phyloP scores from a whole-genome alignment of 2,329 filamentous ascomycete genomes.

The Paecilomyces formosus region DNA sequence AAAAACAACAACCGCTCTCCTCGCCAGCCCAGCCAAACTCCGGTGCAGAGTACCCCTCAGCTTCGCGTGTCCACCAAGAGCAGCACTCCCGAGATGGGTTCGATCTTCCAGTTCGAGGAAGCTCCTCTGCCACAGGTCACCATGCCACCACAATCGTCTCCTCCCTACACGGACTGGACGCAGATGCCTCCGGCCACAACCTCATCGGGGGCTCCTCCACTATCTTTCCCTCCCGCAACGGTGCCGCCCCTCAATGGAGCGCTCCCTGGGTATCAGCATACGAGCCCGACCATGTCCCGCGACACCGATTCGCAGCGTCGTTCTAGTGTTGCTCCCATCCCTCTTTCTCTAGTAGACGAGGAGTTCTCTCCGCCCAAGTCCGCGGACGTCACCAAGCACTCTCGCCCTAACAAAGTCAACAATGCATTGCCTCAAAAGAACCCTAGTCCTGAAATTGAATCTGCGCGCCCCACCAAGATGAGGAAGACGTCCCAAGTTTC shows the following conservation, averaged over 20 bases:
- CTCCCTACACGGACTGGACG: slow-evolving; percentile 27
- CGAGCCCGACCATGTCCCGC: slow-evolving; percentile 46
- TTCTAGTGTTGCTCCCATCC: slow-evolving; percentile 39
- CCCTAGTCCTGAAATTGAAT: slow-evolving; percentile 16
- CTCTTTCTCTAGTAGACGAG: slow-evolving; percentile 50
- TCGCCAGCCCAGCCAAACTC: slow-evolving; percentile 9
- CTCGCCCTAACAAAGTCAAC: slow-evolving; percentile 13
- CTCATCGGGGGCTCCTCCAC: slow-evolving; percentile 11
- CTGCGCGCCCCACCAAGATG: slow-evolving; percentile 30
- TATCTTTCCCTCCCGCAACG: slow-evolving; percentile 11
- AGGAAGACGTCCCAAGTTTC: slow-evolving; percentile 28
- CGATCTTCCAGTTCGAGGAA: slow-evolving; percentile 13
- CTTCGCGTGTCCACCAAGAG: slow-evolving; percentile 23
- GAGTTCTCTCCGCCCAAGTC: slow-evolving; percentile 36
- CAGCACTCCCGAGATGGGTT: slow-evolving; percentile 18
- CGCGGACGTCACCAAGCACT: slow-evolving; percentile 10
- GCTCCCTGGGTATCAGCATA: slow-evolving; percentile 41
- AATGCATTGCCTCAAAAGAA: slow-evolving; percentile 19
- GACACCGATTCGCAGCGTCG: slow-evolving; percentile 27
- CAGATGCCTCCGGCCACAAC: slow-evolving; percentile 20
- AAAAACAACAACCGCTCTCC: slow-evolving; percentile 20
- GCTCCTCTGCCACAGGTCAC: slow-evolving; percentile 22
- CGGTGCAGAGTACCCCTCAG: slow-evolving; percentile 15
- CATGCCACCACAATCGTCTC: slow-evolving; percentile 14
- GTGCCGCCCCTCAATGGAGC: slow-evolving; percentile 1